Evolutionary conservation across 495 filamentous ascomycete species (phyloP), one percentile per base, ranked within the genome.

Genomic region (Daldinia loculata): DNA sequence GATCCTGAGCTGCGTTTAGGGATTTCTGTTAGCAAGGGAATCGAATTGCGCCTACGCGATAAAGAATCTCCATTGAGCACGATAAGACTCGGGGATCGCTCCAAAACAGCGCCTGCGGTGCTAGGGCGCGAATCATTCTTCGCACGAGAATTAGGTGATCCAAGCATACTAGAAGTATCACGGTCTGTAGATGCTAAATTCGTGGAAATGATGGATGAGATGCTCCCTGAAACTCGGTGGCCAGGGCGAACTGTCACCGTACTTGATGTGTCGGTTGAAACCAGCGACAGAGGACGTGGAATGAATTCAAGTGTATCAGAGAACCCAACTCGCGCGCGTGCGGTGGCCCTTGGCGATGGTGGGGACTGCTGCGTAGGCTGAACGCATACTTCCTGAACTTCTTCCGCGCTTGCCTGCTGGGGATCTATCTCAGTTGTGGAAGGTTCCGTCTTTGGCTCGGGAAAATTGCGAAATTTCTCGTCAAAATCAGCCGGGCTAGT

Each of bases 191-290:
- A 53, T 14, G 66, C 79, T 15, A 76, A 71, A 43, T 80, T 82
- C 6, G 78, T 76, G 53, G 88, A 89, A 9, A 88, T 78, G 48
- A 91, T 77, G 2, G 90, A 90, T 0, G 87, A 89, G 6, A 90
- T 85, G 65, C 87, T 90, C 27, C 86, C 87, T 9, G 87, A 86
- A 27, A 90, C 82, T 15, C 87, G 89, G 71, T 93, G 88, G 50
- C 84, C 84, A 11, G 83, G 88, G 32, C 88, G 84, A 19, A 89
- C 80, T 4, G 86, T 90, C 27, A 87, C 77, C 24, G 86, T 93
- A 69, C 88, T 92, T 50, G 90, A 89, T 0, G 90, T 90, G 65
- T 93, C 91, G 7, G 88, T 90, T 2, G 92, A 95, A 7, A 92
- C 85, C 7, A 91, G 83, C 9, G 92, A 93, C 7, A 92, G 77